Percentiles rank a stretch among this genome's conserved stretches.
These are phyloP conservation scores for Sequoia sempervirens DNA, from an alignment of 75 land plant genomes.

Conservation along the genomic window DNA sequence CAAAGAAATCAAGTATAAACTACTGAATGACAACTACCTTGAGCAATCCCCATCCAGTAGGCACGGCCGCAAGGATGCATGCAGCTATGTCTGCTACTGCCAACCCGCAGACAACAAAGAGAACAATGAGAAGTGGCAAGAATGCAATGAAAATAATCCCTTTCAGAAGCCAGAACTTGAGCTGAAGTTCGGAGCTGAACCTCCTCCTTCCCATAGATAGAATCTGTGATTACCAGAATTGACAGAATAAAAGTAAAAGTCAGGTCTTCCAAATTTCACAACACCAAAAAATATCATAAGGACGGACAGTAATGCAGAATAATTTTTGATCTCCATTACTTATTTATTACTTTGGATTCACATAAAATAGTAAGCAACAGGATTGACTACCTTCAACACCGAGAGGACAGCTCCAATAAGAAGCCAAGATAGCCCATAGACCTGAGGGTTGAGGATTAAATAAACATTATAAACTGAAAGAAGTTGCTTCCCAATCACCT, in stretches of 20 bases:
- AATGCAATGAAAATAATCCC: slow-evolving; percentile 79
- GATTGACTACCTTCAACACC: slow-evolving; percentile 64
- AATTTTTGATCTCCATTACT: neutral
- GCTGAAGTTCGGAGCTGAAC: slow-evolving; percentile 91
- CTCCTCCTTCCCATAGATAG: slow-evolving; percentile 86
- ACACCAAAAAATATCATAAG: neutral
- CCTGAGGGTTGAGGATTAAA: slow-evolving; percentile 29
- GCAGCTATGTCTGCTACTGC: slow-evolving; percentile 74
- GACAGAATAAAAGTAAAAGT: neutral
- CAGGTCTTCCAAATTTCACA: neutral
- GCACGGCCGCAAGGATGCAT: slow-evolving; percentile 73
- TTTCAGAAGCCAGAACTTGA: slow-evolving; percentile 90
- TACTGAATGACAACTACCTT: slow-evolving; percentile 36
- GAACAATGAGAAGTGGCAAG: slow-evolving; percentile 60
- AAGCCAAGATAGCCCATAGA: slow-evolving; percentile 93
- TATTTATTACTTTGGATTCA: neutral
- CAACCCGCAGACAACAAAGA: slow-evolving; percentile 66
- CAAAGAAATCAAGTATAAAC: neutral
- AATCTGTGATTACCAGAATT: slow-evolving; percentile 36
- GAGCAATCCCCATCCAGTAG: slow-evolving; percentile 95
- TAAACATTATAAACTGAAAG: slow-evolving; percentile 6
- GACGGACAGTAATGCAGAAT: neutral
- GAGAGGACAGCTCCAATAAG: slow-evolving; percentile 64
- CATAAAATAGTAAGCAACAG: neutral
- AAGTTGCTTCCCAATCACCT: neutral